Percentiles rank a stretch among this genome's conserved stretches.
phyloP scores from a whole-genome alignment of 2,329 filamentous ascomycete species.

The Westerdykella aurantiaca region DNA sequence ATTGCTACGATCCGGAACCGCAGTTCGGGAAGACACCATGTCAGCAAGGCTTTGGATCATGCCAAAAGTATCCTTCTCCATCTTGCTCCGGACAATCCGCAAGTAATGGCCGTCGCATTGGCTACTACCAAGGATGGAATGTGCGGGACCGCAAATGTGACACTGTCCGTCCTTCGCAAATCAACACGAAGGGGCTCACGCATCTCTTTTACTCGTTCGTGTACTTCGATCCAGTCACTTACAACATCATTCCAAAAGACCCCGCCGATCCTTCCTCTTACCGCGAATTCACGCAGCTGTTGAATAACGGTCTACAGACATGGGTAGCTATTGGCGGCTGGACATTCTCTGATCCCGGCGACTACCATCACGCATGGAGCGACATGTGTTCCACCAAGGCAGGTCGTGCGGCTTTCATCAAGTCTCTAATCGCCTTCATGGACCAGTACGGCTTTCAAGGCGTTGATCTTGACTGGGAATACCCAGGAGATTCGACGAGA shows the following conservation, averaged over 20 bases:
- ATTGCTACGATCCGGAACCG: slow-evolving; percentile 17
- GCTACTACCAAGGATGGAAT: slow-evolving; percentile 35
- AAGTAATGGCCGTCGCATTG: slow-evolving; percentile 28
- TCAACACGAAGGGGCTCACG: slow-evolving; percentile 29
- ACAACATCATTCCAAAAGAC: slow-evolving; percentile 17
- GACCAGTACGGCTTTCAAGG: slow-evolving; percentile 41
- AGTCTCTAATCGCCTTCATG: slow-evolving; percentile 37
- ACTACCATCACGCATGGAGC: slow-evolving; percentile 19
- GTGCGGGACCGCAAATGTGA: slow-evolving; percentile 24
- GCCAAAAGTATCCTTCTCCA: slow-evolving; percentile 17
- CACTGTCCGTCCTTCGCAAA: slow-evolving; percentile 23
- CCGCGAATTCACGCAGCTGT: slow-evolving; percentile 27
- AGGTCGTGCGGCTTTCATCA: slow-evolving; percentile 34
- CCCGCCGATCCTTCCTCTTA: slow-evolving; percentile 16
- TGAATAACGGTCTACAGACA: slow-evolving; percentile 31
- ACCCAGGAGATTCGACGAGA: slow-evolving; percentile 29
- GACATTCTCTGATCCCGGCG: slow-evolving; percentile 37
- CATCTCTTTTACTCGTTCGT: slow-evolving; percentile 33
- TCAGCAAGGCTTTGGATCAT: slow-evolving; percentile 35
- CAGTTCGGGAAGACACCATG: slow-evolving; percentile 17
- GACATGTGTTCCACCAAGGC: slow-evolving; percentile 23
- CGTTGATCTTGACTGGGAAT: slow-evolving; percentile 45
- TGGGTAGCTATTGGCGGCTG: slow-evolving; percentile 42
- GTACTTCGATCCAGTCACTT: slow-evolving; percentile 17
- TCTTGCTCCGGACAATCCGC: slow-evolving; percentile 18